Evolutionary conservation across 1,139 yeast genomes (phyloP).

Genomic region (Candida pseudocylindracea): DNA sequence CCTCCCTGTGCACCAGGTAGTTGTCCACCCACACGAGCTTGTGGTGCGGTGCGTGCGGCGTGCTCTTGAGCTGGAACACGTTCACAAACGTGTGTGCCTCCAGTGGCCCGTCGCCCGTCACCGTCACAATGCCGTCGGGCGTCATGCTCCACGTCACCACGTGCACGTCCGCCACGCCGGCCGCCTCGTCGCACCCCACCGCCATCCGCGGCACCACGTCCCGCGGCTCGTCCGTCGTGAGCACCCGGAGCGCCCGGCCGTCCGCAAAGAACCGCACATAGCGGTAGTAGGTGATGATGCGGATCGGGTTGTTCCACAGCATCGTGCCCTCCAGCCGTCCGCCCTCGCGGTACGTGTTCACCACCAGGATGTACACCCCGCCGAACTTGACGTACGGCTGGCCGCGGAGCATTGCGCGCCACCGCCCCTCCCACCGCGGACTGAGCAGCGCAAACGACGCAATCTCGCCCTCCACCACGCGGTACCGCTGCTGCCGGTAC

Average conservation of each 20-base stretch:
- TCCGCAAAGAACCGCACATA: conserved; percentile 63
- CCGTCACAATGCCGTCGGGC: too few species aligned
- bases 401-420: conserved; percentile 24
- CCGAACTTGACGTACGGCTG: conserved; percentile 55
- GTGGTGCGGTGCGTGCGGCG: conserved; percentile 15
- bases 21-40: conserved; percentile 48
- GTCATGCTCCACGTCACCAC: too few species aligned
- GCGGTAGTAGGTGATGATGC: conserved; percentile 73
- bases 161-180: too few species aligned
- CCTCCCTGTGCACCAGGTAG: conserved; percentile 28
- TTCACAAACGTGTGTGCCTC: conserved; percentile 9
- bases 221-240: conserved; percentile 45
- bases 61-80: conserved; percentile 6
- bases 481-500: conserved; percentile 34
- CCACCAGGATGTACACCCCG: conserved; percentile 74
- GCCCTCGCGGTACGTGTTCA: conserved; percentile 70
- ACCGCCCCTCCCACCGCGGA: conserved; percentile 25
- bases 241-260: conserved; percentile 47
- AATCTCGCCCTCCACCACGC: conserved; percentile 15
- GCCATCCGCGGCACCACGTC: conserved; percentile 25
- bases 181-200: too few species aligned
- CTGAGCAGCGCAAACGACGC: conserved; percentile 18
- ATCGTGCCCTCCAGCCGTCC: conserved; percentile 38
- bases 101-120: too few species aligned
- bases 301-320: conserved; percentile 58